These are phyloP conservation scores for Prunus salicina DNA, from an alignment of 306 rosid species.

Conservation along the genomic window DNA sequence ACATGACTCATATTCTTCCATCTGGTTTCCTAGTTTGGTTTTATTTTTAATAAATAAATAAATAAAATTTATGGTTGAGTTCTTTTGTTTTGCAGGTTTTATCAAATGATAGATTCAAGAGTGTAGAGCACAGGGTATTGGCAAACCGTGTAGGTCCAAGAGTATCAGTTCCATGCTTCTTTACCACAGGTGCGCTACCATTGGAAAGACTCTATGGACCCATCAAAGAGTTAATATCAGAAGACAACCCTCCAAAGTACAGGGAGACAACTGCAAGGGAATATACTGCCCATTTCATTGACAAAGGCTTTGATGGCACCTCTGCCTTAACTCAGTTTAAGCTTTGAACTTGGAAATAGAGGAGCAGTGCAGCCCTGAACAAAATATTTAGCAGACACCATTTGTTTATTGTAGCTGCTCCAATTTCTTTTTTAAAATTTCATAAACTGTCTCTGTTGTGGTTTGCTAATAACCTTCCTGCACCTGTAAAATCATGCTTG, in stretches of 20 bases:
- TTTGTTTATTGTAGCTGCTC: no score
- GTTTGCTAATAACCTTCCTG: neutral
- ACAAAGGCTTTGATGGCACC: neutral
- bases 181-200: conserved; percentile 1
- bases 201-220: neutral
- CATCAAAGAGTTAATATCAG: conserved; percentile 6
- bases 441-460: neutral
- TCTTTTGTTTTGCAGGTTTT: neutral
- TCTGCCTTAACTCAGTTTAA: neutral
- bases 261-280: conserved; percentile 7
- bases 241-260: conserved; percentile 9
- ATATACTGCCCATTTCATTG: neutral
- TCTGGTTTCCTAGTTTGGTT: no score
- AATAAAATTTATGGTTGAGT: neutral
- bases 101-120: conserved; percentile 49
- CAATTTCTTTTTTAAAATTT: no score
- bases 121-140: conserved; percentile 32
- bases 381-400: no score
- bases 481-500: no score
- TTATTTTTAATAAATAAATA: neutral
- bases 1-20: no score
- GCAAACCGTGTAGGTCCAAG: conserved; percentile 22
- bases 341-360: neutral
- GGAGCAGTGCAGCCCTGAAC: neutral
- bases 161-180: neutral